Conservation (phyloP, 192 early-diverging fungal genomes). For the Jimgerdemannia lactiflua region DNA sequence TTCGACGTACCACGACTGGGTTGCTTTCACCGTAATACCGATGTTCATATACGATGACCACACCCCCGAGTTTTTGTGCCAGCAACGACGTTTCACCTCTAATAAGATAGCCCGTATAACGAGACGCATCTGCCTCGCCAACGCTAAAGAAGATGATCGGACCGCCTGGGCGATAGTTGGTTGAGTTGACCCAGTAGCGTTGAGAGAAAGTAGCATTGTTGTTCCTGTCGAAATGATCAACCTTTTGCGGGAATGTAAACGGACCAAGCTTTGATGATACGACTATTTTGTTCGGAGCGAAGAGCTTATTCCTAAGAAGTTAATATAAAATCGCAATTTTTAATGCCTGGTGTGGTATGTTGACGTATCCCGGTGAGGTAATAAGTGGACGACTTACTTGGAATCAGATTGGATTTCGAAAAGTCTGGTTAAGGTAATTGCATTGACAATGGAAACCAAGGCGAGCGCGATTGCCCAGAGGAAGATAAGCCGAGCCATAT, state of each 20-base stretch:
- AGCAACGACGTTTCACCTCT: conserved; percentile 9
- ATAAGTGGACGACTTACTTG: neutral
- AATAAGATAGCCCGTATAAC: conserved; percentile 4
- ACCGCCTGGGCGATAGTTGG: conserved; percentile 18
- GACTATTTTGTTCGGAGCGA: neutral
- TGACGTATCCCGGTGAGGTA: neutral
- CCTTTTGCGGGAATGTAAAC: conserved; percentile 17
- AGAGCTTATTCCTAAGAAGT: neutral
- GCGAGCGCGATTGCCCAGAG: neutral
- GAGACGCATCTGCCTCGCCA: conserved; percentile 12
- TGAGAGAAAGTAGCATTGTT: conserved; percentile 18
- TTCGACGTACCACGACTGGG: conserved; percentile 10
- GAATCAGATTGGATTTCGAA: neutral
- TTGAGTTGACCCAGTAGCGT: conserved; percentile 22
- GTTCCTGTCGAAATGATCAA: conserved; percentile 12
- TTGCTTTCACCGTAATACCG: conserved; percentile 17
- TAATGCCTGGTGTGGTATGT: neutral
- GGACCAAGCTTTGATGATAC: neutral
- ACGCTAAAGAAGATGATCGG: conserved; percentile 26
- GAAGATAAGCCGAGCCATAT: neutral
- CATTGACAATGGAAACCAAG: neutral
- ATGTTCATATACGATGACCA: conserved; percentile 22
- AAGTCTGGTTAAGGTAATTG: neutral
- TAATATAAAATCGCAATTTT: neutral
- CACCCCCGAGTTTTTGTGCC: conserved; percentile 9